Percentiles rank a stretch among this genome's conserved stretches.
Conservation (phyloP, 1,284 basidiomycete genomes). For the Puccinia novopanici region DNA sequence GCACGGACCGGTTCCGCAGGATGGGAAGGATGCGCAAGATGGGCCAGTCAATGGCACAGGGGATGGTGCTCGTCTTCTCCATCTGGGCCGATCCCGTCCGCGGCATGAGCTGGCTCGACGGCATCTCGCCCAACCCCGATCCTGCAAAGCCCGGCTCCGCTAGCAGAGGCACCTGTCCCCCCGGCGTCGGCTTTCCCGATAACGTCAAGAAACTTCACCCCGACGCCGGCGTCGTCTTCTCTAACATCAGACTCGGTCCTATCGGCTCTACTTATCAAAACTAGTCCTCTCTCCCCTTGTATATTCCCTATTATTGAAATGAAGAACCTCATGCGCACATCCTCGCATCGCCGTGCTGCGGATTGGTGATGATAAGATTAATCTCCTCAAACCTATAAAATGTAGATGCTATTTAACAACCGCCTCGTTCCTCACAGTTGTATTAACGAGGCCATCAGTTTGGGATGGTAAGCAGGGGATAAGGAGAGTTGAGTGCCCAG, state of each 20-base stretch:
- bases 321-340: too few relatives aligned
- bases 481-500: too few relatives aligned
- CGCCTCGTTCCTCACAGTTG: too few relatives aligned
- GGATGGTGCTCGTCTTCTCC: slow-evolving; percentile 39
- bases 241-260: slow-evolving; percentile 24
- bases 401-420: too few relatives aligned
- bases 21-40: slow-evolving; percentile 21
- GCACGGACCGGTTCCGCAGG: not conserved
- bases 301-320: too few relatives aligned
- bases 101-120: not conserved
- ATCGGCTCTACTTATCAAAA: not conserved
- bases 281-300: too few relatives aligned
- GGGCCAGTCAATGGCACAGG: slow-evolving; percentile 10
- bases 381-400: too few relatives aligned
- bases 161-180: not conserved
- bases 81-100: slow-evolving; percentile 20
- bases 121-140: not conserved
- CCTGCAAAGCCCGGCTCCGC: not conserved
- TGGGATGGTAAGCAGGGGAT: too few relatives aligned
- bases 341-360: too few relatives aligned
- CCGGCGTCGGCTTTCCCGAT: not conserved
- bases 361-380: too few relatives aligned
- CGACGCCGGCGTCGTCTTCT: slow-evolving; percentile 26
- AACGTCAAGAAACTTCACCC: slow-evolving; percentile 23
- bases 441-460: too few relatives aligned